Conservation (phyloP, 371 early-diverging fungal species). For the Circinella umbellata region DNA sequence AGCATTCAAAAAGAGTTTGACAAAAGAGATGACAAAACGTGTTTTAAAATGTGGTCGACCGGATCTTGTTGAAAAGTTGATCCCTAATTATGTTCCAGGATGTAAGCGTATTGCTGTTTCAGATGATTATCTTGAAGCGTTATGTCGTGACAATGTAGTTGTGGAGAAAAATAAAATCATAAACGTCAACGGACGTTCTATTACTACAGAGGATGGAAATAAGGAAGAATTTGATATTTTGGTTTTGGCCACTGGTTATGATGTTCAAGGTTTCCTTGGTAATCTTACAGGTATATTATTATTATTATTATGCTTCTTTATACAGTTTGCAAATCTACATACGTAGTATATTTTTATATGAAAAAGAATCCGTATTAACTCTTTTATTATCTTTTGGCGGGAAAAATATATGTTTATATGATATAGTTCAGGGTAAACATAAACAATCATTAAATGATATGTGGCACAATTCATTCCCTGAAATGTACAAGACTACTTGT, state of each 20-base stretch:
- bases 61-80: slow-evolving; percentile 17
- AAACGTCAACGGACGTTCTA: slow-evolving; percentile 42
- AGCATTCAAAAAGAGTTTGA: not conserved
- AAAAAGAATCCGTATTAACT: too few relatives aligned
- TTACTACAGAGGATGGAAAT: slow-evolving; percentile 45
- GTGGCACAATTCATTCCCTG: slow-evolving; percentile 23
- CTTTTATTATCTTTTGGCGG: too few relatives aligned
- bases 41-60: slow-evolving; percentile 12
- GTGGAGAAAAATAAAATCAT: slow-evolving; percentile 47
- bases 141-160: slow-evolving; percentile 49
- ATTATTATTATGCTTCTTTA: not conserved
- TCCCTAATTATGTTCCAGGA: slow-evolving; percentile 21
- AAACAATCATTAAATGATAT: slow-evolving; percentile 9
- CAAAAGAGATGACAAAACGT: slow-evolving; percentile 8
- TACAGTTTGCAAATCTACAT: too few relatives aligned
- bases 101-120: slow-evolving; percentile 56
- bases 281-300: slow-evolving; percentile 29
- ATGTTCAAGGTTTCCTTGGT: slow-evolving; percentile 45
- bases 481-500: slow-evolving; percentile 29
- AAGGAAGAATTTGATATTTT: slow-evolving; percentile 54
- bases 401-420: too few relatives aligned
- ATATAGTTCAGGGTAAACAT: slow-evolving; percentile 17
- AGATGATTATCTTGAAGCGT: slow-evolving; percentile 51
- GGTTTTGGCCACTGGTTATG: slow-evolving; percentile 69
- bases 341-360: too few relatives aligned